A percentile compares a stretch with the other conserved stretches of the same genome.
Conservation (phyloP, 495 filamentous ascomycete species). For the Penicillium longicatenatum region DNA sequence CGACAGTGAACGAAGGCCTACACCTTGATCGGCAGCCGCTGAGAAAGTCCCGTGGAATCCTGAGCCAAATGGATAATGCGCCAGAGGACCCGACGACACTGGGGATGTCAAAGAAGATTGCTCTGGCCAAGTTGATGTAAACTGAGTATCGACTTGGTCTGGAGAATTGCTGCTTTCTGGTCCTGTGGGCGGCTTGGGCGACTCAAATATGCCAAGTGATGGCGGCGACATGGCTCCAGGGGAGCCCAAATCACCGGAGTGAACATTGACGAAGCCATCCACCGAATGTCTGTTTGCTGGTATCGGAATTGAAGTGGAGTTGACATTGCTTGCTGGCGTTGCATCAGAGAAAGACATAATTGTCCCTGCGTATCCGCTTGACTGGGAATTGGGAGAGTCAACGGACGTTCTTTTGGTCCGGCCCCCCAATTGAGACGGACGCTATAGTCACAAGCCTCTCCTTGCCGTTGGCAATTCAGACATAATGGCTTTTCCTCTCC, state of each 20-base stretch:
- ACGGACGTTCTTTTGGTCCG: conserved; percentile 50
- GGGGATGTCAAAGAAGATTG: conserved; percentile 23
- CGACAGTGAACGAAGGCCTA: conserved; percentile 34
- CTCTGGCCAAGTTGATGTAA: conserved; percentile 28
- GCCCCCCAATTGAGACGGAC: conserved; percentile 86
- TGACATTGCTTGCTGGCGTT: conserved; percentile 10
- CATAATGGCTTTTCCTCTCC: conserved; percentile 81
- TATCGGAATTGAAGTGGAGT: conserved; percentile 11
- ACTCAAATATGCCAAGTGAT: conserved; percentile 26
- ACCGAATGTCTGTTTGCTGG: conserved; percentile 14
- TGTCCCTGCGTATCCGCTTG: conserved; percentile 30
- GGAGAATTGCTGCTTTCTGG: conserved; percentile 26
- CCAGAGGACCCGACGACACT: conserved; percentile 14
- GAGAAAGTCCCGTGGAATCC: conserved; percentile 27
- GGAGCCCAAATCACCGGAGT: conserved; percentile 15
- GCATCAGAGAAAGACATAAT: conserved; percentile 26
- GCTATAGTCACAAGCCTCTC: conserved; percentile 82
- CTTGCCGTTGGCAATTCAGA: conserved; percentile 73
- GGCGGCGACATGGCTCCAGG: conserved; percentile 21
- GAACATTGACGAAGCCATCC: conserved; percentile 23
- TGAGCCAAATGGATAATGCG: conserved; percentile 25
- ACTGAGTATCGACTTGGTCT: conserved; percentile 21
- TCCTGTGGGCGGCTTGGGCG: conserved; percentile 27
- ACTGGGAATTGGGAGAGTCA: conserved; percentile 39
- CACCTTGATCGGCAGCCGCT: conserved; percentile 30